Percentiles rank a stretch among this genome's conserved stretches.
Evolutionary conservation across 345 rosid genomes (phyloP).

Genomic region (Populus davidiana): DNA sequence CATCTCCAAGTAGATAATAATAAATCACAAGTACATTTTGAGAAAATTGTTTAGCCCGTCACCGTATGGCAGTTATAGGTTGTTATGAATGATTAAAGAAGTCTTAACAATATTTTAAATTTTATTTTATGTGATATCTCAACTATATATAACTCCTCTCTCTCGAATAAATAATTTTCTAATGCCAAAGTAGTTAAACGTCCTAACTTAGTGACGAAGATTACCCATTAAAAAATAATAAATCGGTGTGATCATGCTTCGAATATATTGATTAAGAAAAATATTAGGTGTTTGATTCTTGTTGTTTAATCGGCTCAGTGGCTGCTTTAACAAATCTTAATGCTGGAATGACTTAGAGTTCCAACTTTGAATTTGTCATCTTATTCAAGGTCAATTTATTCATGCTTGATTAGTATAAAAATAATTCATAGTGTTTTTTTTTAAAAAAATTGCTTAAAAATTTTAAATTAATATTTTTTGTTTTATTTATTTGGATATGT

Average conservation of each 20-base stretch:
- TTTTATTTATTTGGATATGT: too few relatives aligned
- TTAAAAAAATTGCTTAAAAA: too few relatives aligned
- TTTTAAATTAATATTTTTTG: too few relatives aligned
- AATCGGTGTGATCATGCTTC: neutral
- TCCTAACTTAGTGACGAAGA: neutral
- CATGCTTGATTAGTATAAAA: too few relatives aligned
- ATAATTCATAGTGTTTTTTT: too few relatives aligned
- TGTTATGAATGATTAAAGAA: neutral
- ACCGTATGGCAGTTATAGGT: neutral
- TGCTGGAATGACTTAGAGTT: neutral
- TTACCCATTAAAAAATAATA: neutral
- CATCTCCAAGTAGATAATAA: too few relatives aligned
- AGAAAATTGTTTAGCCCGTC: neutral
- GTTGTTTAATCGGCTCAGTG: neutral
- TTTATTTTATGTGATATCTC: neutral
- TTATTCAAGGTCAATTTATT: too few relatives aligned
- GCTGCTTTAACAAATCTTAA: neutral
- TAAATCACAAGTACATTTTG: neutral
- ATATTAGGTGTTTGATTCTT: neutral
- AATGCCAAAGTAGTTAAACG: neutral
- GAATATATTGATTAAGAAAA: neutral
- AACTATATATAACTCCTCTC: neutral
- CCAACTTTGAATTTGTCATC: neutral
- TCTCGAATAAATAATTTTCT: neutral
- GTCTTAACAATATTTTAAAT: neutral